Conservation (phyloP, 352 stramenopile genomes). For the Halophytophthora polymorphica region DNA sequence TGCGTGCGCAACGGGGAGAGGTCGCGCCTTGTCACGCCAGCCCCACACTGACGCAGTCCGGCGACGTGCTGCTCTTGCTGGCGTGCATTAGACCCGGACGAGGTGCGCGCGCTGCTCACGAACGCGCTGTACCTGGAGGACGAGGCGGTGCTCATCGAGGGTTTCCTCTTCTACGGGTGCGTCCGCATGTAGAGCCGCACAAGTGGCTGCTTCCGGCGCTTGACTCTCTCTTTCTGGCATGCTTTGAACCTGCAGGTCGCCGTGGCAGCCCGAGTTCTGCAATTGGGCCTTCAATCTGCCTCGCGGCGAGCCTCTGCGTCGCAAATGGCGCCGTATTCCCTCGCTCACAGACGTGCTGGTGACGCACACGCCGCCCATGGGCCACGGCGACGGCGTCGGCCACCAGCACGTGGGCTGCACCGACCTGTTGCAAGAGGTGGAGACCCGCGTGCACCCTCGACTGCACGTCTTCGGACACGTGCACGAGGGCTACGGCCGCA, state of each 20-base stretch:
- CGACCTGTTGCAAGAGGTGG: constrained; percentile 70
- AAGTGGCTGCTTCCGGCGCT: too few relatives aligned
- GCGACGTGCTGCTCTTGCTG: neutral
- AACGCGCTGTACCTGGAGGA: constrained; percentile 81
- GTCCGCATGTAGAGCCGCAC: constrained; percentile 1
- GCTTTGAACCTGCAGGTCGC: constrained; percentile 27
- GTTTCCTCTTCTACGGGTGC: constrained; percentile 73
- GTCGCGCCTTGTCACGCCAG: too few relatives aligned
- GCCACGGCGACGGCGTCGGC: constrained; percentile 63
- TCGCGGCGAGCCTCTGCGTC: constrained; percentile 34
- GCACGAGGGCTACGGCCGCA: constrained; percentile 82
- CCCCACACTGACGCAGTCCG: neutral
- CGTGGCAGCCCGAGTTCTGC: constrained; percentile 84
- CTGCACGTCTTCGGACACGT: constrained; percentile 91
- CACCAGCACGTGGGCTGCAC: constrained; percentile 64
- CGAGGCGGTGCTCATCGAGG: constrained; percentile 65
- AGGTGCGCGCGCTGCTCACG: constrained; percentile 70
- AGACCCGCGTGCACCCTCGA: constrained; percentile 57
- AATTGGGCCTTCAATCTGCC: constrained; percentile 81
- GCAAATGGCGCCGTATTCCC: constrained; percentile 54
- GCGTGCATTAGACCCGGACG: constrained; percentile 35
- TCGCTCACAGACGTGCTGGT: constrained; percentile 81
- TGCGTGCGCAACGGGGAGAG: constrained; percentile 6
- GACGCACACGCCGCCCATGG: constrained; percentile 84
- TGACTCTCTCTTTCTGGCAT: constrained; percentile 1